Conservation (phyloP, 768 basidiomycete species). For the Tylopilus cervinicoccineus region DNA sequence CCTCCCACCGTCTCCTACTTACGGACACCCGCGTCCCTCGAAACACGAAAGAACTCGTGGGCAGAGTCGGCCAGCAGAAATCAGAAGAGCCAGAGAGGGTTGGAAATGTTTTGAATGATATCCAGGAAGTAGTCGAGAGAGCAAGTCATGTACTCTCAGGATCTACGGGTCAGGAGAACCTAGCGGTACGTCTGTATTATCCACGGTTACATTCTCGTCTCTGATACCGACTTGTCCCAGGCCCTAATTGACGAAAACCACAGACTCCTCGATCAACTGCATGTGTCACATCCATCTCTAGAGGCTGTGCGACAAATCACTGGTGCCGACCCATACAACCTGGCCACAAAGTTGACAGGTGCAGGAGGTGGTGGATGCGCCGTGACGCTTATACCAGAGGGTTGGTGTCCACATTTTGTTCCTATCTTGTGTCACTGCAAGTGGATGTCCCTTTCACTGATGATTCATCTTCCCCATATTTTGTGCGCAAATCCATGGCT, state of each 20-base stretch:
- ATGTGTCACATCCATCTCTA: conserved; percentile 86
- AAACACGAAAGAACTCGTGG: conserved; percentile 92
- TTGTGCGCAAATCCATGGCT: neutral
- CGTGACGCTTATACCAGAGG: conserved; percentile 91
- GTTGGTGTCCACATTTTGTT: conserved; percentile 40
- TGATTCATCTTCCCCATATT: neutral
- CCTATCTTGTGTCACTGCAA: neutral
- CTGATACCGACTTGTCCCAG: conserved; percentile 36
- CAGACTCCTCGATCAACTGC: conserved; percentile 72
- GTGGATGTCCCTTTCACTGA: neutral
- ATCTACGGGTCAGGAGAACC: conserved; percentile 12
- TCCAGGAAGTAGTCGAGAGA: conserved; percentile 83
- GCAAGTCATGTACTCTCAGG: conserved; percentile 73
- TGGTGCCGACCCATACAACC: conserved; percentile 51
- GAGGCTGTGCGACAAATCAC: conserved; percentile 80
- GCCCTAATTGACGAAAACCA: conserved; percentile 89
- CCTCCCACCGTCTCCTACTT: conserved; percentile 83
- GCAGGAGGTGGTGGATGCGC: conserved; percentile 99
- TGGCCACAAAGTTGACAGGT: conserved; percentile 94
- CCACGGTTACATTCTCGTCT: neutral
- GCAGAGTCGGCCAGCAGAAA: conserved; percentile 77
- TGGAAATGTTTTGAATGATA: conserved; percentile 68
- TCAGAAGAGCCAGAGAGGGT: conserved; percentile 82
- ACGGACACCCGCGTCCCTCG: conserved; percentile 92
- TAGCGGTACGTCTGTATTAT: conserved; percentile 51